Evolutionary conservation across 2,329 filamentous ascomycete species (phyloP), one percentile per base, ranked within the genome.

Genomic region (Westerdykella aurantiaca): DNA sequence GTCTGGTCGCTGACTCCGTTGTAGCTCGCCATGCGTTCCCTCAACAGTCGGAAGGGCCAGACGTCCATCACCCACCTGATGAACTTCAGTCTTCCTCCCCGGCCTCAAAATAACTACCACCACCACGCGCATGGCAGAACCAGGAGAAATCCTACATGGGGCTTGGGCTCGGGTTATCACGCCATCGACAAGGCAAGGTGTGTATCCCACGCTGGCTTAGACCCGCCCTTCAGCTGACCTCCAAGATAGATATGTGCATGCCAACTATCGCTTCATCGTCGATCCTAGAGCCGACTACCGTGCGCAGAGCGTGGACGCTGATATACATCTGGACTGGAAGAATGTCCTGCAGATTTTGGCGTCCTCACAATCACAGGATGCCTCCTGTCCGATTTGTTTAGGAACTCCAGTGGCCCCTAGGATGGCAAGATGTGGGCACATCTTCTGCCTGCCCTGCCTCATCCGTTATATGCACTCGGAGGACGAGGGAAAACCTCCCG

Each of bases 251-350:
- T 89, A 88, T 55, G 83, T 98, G 13, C 90, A 98, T 67, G 89
- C 93, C 52, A 98, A 98, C 67, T 98, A 98, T 64, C 85, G 93
- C 44, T 98, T 98, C 66, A 85, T 98, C 46, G 90, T 98, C 41
- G 83, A 88, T 47, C 91, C 93, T 3, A 77, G 81, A 44, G 84
- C 82, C 45, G 80, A 84, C 58, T 98, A 97, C 64, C 77, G 80
- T 47, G 78, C 80, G 5, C 89, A 97, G 63, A 85, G 88, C 18
- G 77, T 80, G 37, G 88, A 97, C 66, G 86, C 93, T 16, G 91
- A 98, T 67, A 78, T 90, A 38, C 86, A 93, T 58, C 71, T 98
- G 42, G 87, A 95, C 57, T 98, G 93, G 93, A 79, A 82, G 52
- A 82, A 88, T 53, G 86, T 98, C 41, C 74, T 96, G 51, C 93